Base-by-base conservation (phyloP, 2,329 filamentous ascomycete genomes). In the Aspergillus felis region DNA sequence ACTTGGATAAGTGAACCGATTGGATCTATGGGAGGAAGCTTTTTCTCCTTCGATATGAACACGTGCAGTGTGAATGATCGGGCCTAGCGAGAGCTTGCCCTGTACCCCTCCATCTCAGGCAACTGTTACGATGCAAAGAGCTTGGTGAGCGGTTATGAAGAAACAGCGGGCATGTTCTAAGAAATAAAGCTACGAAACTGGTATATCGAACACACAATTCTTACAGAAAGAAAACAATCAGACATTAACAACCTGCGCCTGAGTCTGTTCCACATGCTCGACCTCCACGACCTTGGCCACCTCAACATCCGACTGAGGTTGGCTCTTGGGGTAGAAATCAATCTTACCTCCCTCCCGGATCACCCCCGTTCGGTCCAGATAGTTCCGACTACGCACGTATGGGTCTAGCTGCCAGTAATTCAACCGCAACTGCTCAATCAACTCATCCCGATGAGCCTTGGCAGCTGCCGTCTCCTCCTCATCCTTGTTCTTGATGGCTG, bases 361-460 rank as follows among this genome's bases (percentile, higher is more conserved):
- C 56, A 93, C 79, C 0, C 91, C 89, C 10, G 81, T 84, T 51
- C 94, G 85, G 71, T 97, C 94, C 65, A 96, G 95, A 60, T 89
- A 76, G 10, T 86, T 88, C 68, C 88, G 82, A 3, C 92, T 91
- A 32, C 94, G 82, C 17, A 96, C 71, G 72, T 92, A 96, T 0
- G 91, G 91, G 75, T 99, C 94, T 46, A 97, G 74, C 50, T 82
- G 82, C 93, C 93, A 99, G 77, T 97, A 97, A 65, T 90, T 90
- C 49, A 83, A 81, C 52, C 82, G 81, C 65, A 97, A 70, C 59
- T 83, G 76, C 53, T 81, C 81, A 1, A 89, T 88, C 20, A 94
- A 66, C 8, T 79, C 76, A 22, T 84, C 78, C 51, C 91, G 80
- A 70, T 83, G 81, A 35, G 76, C 75, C 69, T 84, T 83, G 56